Conservation (phyloP, 345 rosid genomes). For the Kandelia obovata region DNA sequence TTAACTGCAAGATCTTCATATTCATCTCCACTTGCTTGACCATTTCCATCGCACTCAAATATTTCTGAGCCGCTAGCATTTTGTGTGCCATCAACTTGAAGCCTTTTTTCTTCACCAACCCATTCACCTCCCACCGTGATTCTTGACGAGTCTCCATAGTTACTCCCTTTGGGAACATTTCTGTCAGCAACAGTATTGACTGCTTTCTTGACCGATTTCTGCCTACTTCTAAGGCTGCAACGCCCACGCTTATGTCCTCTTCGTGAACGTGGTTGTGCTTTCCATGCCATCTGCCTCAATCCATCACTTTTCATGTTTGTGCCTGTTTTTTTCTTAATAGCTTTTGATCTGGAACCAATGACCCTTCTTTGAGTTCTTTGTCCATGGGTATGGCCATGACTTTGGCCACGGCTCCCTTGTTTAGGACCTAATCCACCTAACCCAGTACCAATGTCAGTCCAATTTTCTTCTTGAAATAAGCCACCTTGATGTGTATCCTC, state of each 20-base stretch:
- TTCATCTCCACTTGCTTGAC: slow-evolving; percentile 38
- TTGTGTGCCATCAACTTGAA: slow-evolving; percentile 38
- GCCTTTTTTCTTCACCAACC: slow-evolving; percentile 33
- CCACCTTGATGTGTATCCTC: slow-evolving; percentile 31
- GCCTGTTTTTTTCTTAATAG: slow-evolving; percentile 40
- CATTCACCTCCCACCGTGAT: slow-evolving; percentile 27
- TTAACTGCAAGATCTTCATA: slow-evolving; percentile 34
- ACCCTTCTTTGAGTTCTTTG: slow-evolving; percentile 41
- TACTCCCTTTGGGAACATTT: slow-evolving; percentile 16
- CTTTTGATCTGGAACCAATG: slow-evolving; percentile 33
- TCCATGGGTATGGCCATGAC: slow-evolving; percentile 38
- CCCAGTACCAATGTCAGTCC: slow-evolving; percentile 41
- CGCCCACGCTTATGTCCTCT: slow-evolving; percentile 53
- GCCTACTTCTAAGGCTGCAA: slow-evolving; percentile 47
- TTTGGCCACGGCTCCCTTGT: slow-evolving; percentile 45
- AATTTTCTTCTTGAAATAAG: slow-evolving; percentile 45
- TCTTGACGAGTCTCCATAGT: slow-evolving; percentile 21
- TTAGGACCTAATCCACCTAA: slow-evolving; percentile 37
- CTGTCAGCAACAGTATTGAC: slow-evolving; percentile 28
- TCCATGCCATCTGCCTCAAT: slow-evolving; percentile 33
- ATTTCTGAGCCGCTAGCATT: slow-evolving; percentile 59
- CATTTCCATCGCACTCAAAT: slow-evolving; percentile 50
- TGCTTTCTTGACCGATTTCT: slow-evolving; percentile 40
- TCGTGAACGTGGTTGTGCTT: slow-evolving; percentile 43
- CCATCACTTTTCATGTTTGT: slow-evolving; percentile 26